Evolutionary conservation across 2,329 filamentous ascomycete genomes (phyloP), one percentile per base, ranked within the genome.

Genomic region (Reticulascus tulasneorum): DNA sequence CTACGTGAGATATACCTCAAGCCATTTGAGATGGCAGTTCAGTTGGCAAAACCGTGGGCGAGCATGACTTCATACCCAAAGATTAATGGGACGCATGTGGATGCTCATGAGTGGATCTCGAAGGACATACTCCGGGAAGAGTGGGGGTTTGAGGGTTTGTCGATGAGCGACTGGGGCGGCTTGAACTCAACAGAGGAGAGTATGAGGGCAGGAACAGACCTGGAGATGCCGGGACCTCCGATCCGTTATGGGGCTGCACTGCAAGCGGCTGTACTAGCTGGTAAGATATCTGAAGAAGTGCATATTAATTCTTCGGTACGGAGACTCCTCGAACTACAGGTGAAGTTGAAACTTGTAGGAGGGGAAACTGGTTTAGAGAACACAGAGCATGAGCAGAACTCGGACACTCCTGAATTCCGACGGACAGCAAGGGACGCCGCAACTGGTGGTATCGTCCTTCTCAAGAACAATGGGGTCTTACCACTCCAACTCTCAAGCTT

Each of bases 391-490:
- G 31, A 33, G n/a, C 23, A 9, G 17, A 24, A 33, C 2, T 25
- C 31, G 2, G 31, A 33, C 2, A 33, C 31, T 12, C 23, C 31
- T 24, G n/a, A 33, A 24, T 12, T 19, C 31, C 23, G 31, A 17
- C 31, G 27, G 23, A 33, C 12, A 7, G 22, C 31, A 12, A 25
- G 31, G 27, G 23, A 33, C 0, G 31, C 31, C 10, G 31, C 23
- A 7, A 4, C 29, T 2, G 15, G 25, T 11, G 29, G 33, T 1
- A 73, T 82, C 11, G 78, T 84, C 1, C 65, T 84, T 16, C 61
- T 84, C 29, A 83, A 84, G 59, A 85, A 85, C 44, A 69, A 79
- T 17, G 65, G 65, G 12, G 54, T 77, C 2, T 61, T 85, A 0
- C 81, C 81, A 0, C 53, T 77, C 34, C 57, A 61, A 24, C 38